Evolutionary conservation across 768 basidiomycete species (phyloP).

Genomic region (Macrolepiota albuminosa): DNA sequence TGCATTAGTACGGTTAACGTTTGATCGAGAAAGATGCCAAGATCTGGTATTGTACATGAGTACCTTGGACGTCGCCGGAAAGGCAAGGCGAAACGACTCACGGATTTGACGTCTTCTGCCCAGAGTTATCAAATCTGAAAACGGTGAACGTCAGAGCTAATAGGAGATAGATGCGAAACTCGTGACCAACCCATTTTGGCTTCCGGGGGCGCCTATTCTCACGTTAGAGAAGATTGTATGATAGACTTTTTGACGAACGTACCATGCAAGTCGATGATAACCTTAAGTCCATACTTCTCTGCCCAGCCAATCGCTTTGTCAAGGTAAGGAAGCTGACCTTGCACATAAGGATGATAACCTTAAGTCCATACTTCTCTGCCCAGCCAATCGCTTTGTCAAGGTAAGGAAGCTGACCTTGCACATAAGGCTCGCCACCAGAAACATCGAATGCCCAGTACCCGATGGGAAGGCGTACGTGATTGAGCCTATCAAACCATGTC

Average conservation of each 20-base stretch:
- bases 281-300: conserved; percentile 60
- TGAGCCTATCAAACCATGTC: conserved; percentile 43
- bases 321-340: conserved; percentile 72
- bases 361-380: conserved; percentile 67
- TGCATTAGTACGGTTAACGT: conserved; percentile 62
- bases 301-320: conserved; percentile 72
- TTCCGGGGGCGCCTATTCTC: conserved; percentile 62
- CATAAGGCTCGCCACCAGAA: conserved; percentile 72
- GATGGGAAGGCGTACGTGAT: conserved; percentile 80
- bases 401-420: conserved; percentile 72
- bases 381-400: conserved; percentile 64
- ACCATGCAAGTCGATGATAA: conserved; percentile 78
- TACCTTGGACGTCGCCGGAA: not conserved
- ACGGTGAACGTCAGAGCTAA: conserved; percentile 1
- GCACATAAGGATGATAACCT: conserved; percentile 79
- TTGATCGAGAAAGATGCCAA: conserved; percentile 65
- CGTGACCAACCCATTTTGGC: conserved; percentile 66
- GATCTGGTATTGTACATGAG: conserved; percentile 22
- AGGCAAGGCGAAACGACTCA: conserved; percentile 20
- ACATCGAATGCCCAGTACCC: conserved; percentile 92
- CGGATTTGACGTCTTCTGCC: conserved; percentile 56
- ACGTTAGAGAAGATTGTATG: not conserved
- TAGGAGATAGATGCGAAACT: not conserved
- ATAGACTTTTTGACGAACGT: conserved; percentile 1
- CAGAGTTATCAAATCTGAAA: conserved; percentile 76